Evolutionary conservation across 192 early-diverging fungal species (phyloP).

Genomic region (Linnemannia exigua): DNA sequence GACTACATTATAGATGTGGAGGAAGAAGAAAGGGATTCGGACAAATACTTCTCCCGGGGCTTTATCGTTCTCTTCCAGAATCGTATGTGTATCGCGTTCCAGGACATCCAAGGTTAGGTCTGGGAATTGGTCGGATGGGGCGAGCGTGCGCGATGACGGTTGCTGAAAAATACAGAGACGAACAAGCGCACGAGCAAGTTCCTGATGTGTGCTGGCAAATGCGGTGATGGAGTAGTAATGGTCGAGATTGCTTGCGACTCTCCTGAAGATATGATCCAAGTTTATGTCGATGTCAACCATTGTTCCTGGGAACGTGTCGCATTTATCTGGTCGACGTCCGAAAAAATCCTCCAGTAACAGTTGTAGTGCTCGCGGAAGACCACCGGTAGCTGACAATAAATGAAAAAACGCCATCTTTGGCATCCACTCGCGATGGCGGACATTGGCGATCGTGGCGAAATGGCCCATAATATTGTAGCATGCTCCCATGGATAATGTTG

Average conservation of each 20-base stretch:
- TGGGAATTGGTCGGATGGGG: slow-evolving; percentile 9
- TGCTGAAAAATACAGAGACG: slow-evolving; percentile 3
- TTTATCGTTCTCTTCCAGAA: slow-evolving; percentile 10
- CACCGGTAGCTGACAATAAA: slow-evolving; percentile 9
- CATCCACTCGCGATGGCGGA: slow-evolving; percentile 9
- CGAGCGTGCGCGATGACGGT: neutral
- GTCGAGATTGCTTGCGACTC: neutral
- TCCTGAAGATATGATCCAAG: neutral
- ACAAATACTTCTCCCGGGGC: neutral
- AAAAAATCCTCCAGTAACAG: slow-evolving; percentile 17
- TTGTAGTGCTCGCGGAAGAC: slow-evolving; percentile 18
- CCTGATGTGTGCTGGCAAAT: neutral
- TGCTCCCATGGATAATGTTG: slow-evolving; percentile 15
- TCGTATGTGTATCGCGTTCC: slow-evolving; percentile 11
- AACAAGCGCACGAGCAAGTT: slow-evolving; percentile 13
- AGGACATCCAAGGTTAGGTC: slow-evolving; percentile 20
- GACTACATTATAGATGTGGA: slow-evolving; percentile 8
- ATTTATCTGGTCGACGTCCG: neutral
- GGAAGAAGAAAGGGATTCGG: slow-evolving; percentile 23
- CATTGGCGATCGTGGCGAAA: neutral
- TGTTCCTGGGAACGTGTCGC: neutral
- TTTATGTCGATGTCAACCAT: neutral
- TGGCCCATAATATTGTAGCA: slow-evolving; percentile 27
- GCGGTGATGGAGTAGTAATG: neutral
- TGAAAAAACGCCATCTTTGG: slow-evolving; percentile 13